phyloP scores from a whole-genome alignment of 257 asterid genomes.

The Petunia axillaris region DNA sequence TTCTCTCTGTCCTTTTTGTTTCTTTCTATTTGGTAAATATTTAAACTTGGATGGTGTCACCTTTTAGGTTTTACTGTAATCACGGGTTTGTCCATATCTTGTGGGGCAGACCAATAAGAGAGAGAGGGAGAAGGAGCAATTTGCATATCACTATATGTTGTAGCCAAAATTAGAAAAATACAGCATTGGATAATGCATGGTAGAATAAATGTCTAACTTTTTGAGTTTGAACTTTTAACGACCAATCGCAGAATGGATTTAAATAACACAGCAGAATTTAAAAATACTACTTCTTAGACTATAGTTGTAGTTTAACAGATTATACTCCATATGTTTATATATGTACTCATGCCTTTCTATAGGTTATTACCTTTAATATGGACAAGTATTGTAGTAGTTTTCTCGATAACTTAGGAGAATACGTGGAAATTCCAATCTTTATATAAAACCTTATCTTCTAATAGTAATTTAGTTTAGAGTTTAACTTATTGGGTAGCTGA shows the following conservation, averaged over 20 bases:
- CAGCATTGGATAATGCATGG: not conserved
- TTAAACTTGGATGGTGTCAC: not conserved
- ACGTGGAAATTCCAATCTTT: not conserved
- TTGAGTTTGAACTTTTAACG: not conserved
- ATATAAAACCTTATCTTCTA: not conserved
- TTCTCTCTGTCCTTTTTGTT: not conserved
- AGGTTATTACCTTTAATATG: not conserved
- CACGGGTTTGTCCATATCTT: not conserved
- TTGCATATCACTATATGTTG: not conserved
- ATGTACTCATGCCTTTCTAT: not conserved
- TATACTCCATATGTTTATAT: not conserved
- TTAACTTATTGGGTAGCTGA: too few species aligned
- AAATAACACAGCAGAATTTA: too few species aligned
- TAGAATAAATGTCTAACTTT: not conserved
- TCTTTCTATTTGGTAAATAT: not conserved
- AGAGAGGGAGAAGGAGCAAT: not conserved
- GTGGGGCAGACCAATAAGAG: not conserved
- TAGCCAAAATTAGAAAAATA: not conserved
- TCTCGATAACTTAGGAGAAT: slow-evolving; percentile 2
- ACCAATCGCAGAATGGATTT: not conserved
- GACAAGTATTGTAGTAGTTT: not conserved
- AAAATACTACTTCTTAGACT: too few species aligned
- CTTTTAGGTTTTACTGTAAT: not conserved
- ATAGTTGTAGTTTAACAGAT: not conserved
- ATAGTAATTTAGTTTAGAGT: not conserved